These are phyloP conservation scores for Sambucus nigra DNA, from an alignment of 129 eudicot species.

Conservation along the genomic window DNA sequence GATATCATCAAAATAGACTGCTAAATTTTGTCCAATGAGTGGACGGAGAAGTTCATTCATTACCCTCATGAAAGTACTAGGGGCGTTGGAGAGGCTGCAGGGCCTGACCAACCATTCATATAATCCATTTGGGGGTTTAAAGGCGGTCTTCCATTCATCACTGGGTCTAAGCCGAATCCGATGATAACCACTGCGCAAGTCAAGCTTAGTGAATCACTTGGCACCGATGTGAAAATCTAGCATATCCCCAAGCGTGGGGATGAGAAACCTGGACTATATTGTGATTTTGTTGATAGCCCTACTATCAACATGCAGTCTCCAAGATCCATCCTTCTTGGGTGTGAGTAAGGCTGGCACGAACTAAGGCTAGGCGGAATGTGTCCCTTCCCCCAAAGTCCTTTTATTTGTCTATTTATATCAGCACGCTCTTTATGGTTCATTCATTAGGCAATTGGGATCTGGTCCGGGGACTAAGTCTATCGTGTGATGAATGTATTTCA, in stretches of 20 bases:
- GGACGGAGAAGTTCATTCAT: background rate
- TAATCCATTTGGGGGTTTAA: background rate
- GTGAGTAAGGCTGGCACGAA: background rate
- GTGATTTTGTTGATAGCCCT: background rate
- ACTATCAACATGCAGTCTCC: background rate
- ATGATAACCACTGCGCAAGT: background rate
- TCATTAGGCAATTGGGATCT: background rate
- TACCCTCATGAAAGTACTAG: background rate
- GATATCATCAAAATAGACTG: conserved; percentile 7
- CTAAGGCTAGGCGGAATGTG: background rate
- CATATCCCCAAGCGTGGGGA: background rate
- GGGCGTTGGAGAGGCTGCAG: background rate
- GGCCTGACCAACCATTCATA: conserved; percentile 8
- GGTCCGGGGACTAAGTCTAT: background rate
- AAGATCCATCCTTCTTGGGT: background rate
- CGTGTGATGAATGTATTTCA: background rate
- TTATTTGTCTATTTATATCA: background rate
- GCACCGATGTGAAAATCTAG: background rate
- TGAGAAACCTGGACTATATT: background rate
- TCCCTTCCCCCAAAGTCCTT: background rate
- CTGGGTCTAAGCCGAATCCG: background rate
- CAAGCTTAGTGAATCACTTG: background rate
- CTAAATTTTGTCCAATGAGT: background rate
- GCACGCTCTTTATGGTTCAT: background rate
- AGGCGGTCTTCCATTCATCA: background rate